Conservation (phyloP, 192 early-diverging fungal genomes). For the Pilobolus umbonatus region DNA sequence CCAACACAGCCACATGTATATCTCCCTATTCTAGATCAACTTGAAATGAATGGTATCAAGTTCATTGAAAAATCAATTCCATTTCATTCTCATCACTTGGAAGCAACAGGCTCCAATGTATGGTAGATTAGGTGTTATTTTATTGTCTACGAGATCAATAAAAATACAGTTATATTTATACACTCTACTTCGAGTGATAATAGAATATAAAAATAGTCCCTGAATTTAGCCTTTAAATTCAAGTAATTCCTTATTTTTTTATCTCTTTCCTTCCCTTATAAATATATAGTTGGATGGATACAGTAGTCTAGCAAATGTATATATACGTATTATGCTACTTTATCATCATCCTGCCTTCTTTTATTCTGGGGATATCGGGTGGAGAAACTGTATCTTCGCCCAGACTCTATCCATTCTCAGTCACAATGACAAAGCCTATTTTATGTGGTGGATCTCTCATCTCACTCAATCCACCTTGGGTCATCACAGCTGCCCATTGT, state of each 20-base stretch:
- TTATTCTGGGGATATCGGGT: not conserved
- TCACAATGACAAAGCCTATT: conserved; percentile 1
- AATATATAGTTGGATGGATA: not conserved
- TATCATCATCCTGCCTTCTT: not conserved
- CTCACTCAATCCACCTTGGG: conserved; percentile 9
- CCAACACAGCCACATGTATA: conserved; percentile 70
- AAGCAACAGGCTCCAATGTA: conserved; percentile 24
- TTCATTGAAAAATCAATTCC: conserved; percentile 49
- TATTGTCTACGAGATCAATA: not conserved
- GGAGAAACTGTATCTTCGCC: not conserved
- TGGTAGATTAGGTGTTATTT: conserved; percentile 9
- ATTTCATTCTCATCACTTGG: not conserved
- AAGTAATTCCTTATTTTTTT: not conserved
- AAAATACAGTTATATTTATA: not conserved
- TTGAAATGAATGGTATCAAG: conserved; percentile 57
- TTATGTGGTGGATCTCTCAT: conserved; percentile 13
- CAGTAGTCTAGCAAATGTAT: not conserved
- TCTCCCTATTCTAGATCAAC: conserved; percentile 60
- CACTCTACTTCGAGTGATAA: not conserved
- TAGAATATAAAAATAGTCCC: not conserved
- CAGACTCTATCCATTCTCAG: not conserved
- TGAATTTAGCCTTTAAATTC: not conserved
- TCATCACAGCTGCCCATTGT: conserved; percentile 19
- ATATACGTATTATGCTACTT: no score
- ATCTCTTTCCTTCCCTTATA: not conserved